phyloP scores from a whole-genome alignment of 148 eudicot species.

The Arctostaphylos glauca region DNA sequence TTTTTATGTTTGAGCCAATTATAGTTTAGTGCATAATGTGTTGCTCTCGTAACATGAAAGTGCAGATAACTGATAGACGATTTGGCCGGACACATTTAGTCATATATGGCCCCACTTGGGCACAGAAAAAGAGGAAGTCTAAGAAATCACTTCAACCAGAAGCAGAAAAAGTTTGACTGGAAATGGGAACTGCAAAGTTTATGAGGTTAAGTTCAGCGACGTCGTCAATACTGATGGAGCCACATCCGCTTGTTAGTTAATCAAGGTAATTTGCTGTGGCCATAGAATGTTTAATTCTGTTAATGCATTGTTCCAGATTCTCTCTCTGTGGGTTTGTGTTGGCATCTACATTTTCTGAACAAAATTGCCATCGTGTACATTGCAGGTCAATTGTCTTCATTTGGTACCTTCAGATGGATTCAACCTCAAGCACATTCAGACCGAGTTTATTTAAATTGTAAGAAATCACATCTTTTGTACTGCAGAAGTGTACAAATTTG shows the following conservation, averaged over 20 bases:
- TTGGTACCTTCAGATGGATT: background rate
- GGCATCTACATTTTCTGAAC: background rate
- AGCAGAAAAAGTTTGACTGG: constrained; percentile 9
- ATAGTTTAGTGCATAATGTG: background rate
- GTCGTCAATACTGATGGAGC: background rate
- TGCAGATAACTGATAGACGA: constrained; percentile 85
- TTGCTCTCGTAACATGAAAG: constrained; percentile 3
- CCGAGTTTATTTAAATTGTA: background rate
- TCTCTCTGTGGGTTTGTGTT: background rate
- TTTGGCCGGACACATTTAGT: constrained; percentile 92
- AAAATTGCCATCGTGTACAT: background rate
- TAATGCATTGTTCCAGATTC: background rate
- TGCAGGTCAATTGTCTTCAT: constrained; percentile 11
- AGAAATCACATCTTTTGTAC: background rate
- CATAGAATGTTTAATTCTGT: background rate
- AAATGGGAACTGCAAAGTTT: background rate
- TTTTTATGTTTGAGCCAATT: background rate
- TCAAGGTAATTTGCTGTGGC: constrained; percentile 14
- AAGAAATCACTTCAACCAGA: constrained; percentile 19
- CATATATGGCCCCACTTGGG: constrained; percentile 93
- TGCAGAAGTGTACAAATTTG: background rate
- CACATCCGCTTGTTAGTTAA: background rate
- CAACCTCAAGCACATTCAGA: background rate
- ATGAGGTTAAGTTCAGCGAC: background rate
- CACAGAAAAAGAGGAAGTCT: constrained; percentile 60